Evolutionary conservation across 2,329 filamentous ascomycete species (phyloP).

Genomic region (Stenocarpella maydis): DNA sequence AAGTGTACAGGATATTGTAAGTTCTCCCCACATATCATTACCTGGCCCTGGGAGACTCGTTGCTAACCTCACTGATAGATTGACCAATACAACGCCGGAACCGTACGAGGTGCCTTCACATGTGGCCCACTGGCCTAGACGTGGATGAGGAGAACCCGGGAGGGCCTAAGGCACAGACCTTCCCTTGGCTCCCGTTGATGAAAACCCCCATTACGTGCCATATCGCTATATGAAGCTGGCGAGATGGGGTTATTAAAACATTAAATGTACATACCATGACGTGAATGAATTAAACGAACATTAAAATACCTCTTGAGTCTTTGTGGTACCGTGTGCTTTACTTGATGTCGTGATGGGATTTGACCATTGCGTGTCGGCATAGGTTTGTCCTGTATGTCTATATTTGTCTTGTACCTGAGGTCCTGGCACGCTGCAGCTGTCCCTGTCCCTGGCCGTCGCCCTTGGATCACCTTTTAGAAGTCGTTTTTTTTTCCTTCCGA

Average conservation of each 20-base stretch:
- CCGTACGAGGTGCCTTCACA: slow-evolving; percentile 35
- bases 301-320: background rate
- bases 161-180: background rate
- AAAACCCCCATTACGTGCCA: background rate
- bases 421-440: no score
- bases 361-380: background rate
- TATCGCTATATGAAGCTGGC: background rate
- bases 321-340: background rate
- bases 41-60: background rate
- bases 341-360: background rate
- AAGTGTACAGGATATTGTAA: slow-evolving; percentile 42
- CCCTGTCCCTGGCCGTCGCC: no score
- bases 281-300: slow-evolving; percentile 22
- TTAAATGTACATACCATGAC: slow-evolving; percentile 21
- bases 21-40: background rate
- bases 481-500: no score
- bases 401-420: no score
- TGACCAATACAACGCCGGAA: slow-evolving; percentile 33
- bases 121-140: slow-evolving; percentile 28
- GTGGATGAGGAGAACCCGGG: background rate
- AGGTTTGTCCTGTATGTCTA: no score
- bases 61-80: slow-evolving; percentile 29
- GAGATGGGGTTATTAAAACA: background rate
- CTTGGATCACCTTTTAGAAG: no score
- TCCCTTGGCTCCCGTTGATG: background rate